These are phyloP conservation scores for Cryptococcus sp. DNA, from an alignment of 1,284 basidiomycete genomes.

Conservation along the genomic window DNA sequence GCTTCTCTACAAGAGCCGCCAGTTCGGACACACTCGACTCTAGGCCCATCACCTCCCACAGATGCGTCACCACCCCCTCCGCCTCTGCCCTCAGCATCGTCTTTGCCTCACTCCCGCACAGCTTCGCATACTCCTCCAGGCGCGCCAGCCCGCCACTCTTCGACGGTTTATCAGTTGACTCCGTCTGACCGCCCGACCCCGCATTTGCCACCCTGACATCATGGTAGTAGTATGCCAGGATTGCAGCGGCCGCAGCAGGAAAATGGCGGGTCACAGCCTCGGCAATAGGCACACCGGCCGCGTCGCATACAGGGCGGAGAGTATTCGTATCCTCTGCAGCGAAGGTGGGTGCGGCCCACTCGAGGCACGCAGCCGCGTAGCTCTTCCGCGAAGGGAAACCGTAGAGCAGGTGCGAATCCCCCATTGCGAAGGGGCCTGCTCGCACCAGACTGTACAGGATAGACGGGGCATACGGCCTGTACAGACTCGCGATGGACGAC, in stretches of 20 bases:
- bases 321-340: constrained; percentile 17
- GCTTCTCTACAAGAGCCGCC: not conserved
- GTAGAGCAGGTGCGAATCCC: constrained; percentile 62
- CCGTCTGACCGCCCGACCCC: not conserved
- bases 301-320: constrained; percentile 29
- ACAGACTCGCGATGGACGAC: constrained; percentile 62
- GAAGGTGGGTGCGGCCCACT: constrained; percentile 19
- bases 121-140: not conserved
- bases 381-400: constrained; percentile 33
- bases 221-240: constrained; percentile 6
- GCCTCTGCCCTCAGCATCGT: constrained; percentile 1
- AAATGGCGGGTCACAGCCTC: constrained; percentile 19
- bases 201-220: not conserved
- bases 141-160: not conserved
- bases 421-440: constrained; percentile 57
- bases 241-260: constrained; percentile 24
- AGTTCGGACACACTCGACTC: constrained; percentile 1
- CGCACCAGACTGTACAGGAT: constrained; percentile 51
- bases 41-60: constrained; percentile 16
- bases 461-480: constrained; percentile 72
- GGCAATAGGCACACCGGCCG: constrained; percentile 12
- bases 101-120: not conserved
- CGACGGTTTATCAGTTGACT: too few species aligned
- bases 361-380: constrained; percentile 26
- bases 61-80: constrained; percentile 8